Evolutionary conservation across 257 asterid species (phyloP), one percentile per base, ranked within the genome.

Genomic region (Primulina tabacum): DNA sequence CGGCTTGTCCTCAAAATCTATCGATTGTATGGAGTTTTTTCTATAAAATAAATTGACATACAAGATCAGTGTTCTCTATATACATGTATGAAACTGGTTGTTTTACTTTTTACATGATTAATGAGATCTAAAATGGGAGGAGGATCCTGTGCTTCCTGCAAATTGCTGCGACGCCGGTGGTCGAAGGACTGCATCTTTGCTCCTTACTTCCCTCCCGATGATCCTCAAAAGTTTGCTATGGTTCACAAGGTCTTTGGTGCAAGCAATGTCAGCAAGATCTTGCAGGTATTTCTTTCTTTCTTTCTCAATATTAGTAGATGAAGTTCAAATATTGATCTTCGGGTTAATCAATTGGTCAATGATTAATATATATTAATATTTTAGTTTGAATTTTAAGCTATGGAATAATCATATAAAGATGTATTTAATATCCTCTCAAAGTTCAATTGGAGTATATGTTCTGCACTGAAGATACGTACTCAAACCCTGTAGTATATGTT

Each of bases 211-310:
- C 96, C 98, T 40, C 90, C 98, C 8, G 98, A 92, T 38, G 98
- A 92, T 21, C 98, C 98, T 69, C 96, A 89, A 68, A 92, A 92
- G 84, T 92, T 92, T 60, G 96, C 98, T 87, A 92, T 92, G 33
- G 98, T 92, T 64, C 98, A 92, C 84, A 92, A 89, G 85, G 95
- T 92, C 9, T 92, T 92, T 53, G 98, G 97, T 62, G 96, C 98
- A 58, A 92, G 98, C 83, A 92, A 92, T 35, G 83, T 92, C 69
- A 86, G 94, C 92, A 92, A 92, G 86, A 92, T 92, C 95, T 82
- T 92, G 67, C 98, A 92, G 96, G 98, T 92, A 47, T 40, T 30
- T 70, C 60, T 60, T 24, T 20, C 26, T 30, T 24, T 24, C 26
- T 24, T 24, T 24, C 26, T 24, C 26, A 24, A 24, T 1, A 24